Evolutionary conservation across 148 eudicot species (phyloP), one percentile per base, ranked within the genome.

Genomic region (Chenopodium suecicum): DNA sequence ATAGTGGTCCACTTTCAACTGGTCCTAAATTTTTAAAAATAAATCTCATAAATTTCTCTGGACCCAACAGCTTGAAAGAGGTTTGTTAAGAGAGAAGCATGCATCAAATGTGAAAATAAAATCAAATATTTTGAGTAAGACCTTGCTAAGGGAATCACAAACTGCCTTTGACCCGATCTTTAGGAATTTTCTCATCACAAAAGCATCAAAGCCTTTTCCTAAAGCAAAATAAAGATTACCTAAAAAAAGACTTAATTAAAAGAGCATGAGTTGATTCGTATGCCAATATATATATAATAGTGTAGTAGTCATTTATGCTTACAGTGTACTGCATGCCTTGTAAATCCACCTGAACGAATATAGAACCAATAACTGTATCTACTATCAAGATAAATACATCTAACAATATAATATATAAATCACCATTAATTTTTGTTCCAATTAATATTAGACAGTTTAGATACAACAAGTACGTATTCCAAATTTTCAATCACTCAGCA

Each of bases 181-280:
- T 32, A 77, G 25, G 73, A 70, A 70, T 64, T 69, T 75, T 80
- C 74, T 82, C 74, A 76, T 22, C 77, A 77, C 81, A 72, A 84
- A 84, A 81, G 87, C 81, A 85, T 81, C 84, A 74, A 81, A 44
- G 34, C 54, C 84, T 85, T 81, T 85, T 41, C 60, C 74, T 65
- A 84, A 84, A 84, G 86, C 74, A 72, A n/a, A 71, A 34, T 23
- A 77, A 60, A 76, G 48, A 84, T 76, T 78, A 81, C 62, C 66
- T 27, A 37, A 63, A 20, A 19, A 69, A 71, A 48, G 27, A 47
- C 73, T 48, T 29, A 44, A 63, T 44, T 47, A 65, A 74, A 47
- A 22, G 9, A 25, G 7, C 58, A 46, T 64, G 25, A 81, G 83
- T 44, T 25, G 75, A 44, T 82, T 77, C 63, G 63, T 52, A 75